Conservation (phyloP, 83 land plant genomes). For the Thuja plicata region DNA sequence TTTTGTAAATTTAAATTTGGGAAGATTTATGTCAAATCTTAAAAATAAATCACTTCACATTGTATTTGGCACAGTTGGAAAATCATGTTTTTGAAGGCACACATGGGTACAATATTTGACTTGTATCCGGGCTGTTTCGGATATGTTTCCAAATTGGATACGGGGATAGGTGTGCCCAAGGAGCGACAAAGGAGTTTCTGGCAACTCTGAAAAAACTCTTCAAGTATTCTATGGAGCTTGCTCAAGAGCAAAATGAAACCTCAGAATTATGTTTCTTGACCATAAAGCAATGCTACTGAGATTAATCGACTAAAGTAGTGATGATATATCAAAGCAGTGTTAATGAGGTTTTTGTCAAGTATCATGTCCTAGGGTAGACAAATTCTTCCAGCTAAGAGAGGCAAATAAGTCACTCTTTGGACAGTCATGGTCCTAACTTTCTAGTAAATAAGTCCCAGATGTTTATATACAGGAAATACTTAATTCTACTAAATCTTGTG, state of each 20-base stretch:
- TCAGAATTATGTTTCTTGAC: background rate
- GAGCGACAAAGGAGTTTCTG: no score
- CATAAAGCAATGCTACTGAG: background rate
- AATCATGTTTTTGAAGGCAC: no score
- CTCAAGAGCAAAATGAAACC: background rate
- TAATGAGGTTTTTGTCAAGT: background rate
- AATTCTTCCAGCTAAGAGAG: background rate
- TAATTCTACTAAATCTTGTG: background rate
- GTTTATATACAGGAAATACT: background rate
- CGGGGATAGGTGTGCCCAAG: no score
- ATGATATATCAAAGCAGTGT: background rate
- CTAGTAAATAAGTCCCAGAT: background rate
- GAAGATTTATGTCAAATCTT: no score
- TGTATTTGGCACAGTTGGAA: no score
- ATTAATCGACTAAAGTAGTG: background rate
- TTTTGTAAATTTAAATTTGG: no score
- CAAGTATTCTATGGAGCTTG: background rate
- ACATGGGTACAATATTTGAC: no score
- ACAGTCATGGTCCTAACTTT: background rate
- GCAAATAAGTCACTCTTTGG: background rate
- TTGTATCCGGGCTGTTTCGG: no score
- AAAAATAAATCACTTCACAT: no score
- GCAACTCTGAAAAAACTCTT: no score
- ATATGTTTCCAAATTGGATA: no score
- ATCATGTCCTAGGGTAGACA: background rate